Evolutionary conservation across 306 rosid species (phyloP), one percentile per base, ranked within the genome.

Genomic region (Quercus rubra): DNA sequence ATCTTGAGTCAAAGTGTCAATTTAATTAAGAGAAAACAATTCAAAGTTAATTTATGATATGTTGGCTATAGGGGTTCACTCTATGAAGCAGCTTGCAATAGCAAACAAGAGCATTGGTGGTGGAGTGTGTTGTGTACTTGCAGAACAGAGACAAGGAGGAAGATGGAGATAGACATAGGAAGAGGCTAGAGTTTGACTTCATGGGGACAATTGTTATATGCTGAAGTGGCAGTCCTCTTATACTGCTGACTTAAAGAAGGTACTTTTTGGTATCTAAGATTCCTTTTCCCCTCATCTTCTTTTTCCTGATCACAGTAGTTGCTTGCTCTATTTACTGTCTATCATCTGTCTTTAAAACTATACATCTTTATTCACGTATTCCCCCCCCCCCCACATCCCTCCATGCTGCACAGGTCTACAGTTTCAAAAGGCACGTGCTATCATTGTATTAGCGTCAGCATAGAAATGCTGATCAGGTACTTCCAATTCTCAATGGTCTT

Each of bases 111-210:
- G 99, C 81, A 71, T 94, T 57, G 99, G 97, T 54, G 99, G 99
- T 61, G 97, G 97, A 46, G 93, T 94, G n/a, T 68, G 90, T 94
- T 70, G 99, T 94, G 97, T 94, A 74, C 99, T 92, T 87, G 99
- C 99, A 52, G 99, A 94, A 86, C 89, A n/a, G 92, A 89, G 99
- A 94, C 84, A 94, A 94, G 88, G 99, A 92, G 88, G 97, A 94
- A 84, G n/a, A 94, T 94, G 99, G 97, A 94, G 87, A 84, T 91
- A 83, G 99, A 94, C 78, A 94, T 94, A 86, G 85, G 95, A 83
- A 94, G 91, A 94, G 91, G 89, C 93, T 94, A 62, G 99, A 94
- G 85, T 94, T 94, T 73, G 95, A 90, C 81, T 91, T 94, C 86
- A 94, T 94, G 99, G 97, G 99, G 76, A 94, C 95, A 1, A 91